Base-by-base conservation (phyloP, 1,284 basidiomycete species). In the Ustilago vetiveriae region DNA sequence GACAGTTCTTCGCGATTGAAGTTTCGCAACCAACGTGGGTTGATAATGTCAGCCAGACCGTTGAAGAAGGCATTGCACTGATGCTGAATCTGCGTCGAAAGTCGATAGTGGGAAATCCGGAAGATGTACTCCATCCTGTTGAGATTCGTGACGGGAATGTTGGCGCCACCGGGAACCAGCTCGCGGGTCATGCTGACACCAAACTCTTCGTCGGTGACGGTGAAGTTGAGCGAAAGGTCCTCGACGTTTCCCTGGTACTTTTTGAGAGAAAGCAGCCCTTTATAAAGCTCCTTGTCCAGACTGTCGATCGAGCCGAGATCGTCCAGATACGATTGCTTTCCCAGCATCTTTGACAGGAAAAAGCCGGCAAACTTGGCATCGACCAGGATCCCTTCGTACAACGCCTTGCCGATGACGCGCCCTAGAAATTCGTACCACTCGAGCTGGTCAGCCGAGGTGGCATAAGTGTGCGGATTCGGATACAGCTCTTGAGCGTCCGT, bases 331-430 rank as follows among this genome's bases (percentile, higher is more conserved):
- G 67, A 54, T 36, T 80, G 71, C 84, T 58, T 60, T 37, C 82
- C 82, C 11, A 82, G 54, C 78, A 80, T 82, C 53, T 94, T 94
- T 13, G 90, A 88, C 32, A 95, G 85, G 87, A 98, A 98, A 85
- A 98, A 99, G 8, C 89, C 88, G 1, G 96, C 94, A 83, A 98
- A 98, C 1, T 90, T 90, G 5, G 95, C 91, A 74, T 98, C 93
- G n/a, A 96, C 89, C 7, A 99, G 85, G 45, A 98, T 98, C 3
- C 94, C 94, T 52, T 98, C 92, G 80, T 98, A 98, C 75, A 98
- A 86, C 0, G 95, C 95, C 82, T 98, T 98, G 10, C 94, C 95
- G 0, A 98, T 85, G 22, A 98, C 90, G 0, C 92, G 86, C 0
- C 96, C 95, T 60, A 98, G 89, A 83, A 98, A 98, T 2, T 89